These are phyloP conservation scores for Cynara cardunculus DNA, from an alignment of 129 eudicot species.

Conservation along the genomic window DNA sequence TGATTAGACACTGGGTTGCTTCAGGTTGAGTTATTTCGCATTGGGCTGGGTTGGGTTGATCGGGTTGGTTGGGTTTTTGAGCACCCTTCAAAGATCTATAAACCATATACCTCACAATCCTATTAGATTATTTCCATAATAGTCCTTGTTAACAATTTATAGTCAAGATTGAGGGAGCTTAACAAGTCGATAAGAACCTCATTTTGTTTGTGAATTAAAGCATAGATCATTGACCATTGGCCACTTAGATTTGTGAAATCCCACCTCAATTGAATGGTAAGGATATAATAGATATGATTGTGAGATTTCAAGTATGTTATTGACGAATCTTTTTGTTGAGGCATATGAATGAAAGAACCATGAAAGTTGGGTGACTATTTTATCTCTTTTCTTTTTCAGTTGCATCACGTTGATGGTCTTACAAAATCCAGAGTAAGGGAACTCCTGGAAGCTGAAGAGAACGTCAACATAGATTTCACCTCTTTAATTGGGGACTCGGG, in stretches of 20 bases:
- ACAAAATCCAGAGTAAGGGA: conserved; percentile 52
- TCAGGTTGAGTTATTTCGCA: too few relatives aligned
- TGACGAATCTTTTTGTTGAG: neutral
- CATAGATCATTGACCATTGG: neutral
- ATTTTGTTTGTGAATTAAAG: neutral
- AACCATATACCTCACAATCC: neutral
- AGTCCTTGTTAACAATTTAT: neutral
- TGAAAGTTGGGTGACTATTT: neutral
- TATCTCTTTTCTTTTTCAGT: conserved; percentile 28
- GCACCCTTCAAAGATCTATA: neutral
- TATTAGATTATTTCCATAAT: neutral
- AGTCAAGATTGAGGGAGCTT: neutral
- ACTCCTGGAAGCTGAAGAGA: conserved; percentile 46
- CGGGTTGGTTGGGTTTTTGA: too few relatives aligned
- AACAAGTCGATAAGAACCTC: neutral
- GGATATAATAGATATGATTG: neutral
- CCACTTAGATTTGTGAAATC: conserved; percentile 1
- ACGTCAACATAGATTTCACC: conserved; percentile 27
- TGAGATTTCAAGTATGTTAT: neutral
- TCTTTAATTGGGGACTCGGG: conserved; percentile 77
- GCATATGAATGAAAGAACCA: neutral
- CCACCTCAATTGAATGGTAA: neutral
- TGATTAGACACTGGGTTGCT: too few relatives aligned
- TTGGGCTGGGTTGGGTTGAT: too few relatives aligned
- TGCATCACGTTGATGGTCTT: conserved; percentile 98